These are phyloP conservation scores for Cyclanthera cordifolia DNA, from an alignment of 306 rosid genomes.

Conservation along the genomic window DNA sequence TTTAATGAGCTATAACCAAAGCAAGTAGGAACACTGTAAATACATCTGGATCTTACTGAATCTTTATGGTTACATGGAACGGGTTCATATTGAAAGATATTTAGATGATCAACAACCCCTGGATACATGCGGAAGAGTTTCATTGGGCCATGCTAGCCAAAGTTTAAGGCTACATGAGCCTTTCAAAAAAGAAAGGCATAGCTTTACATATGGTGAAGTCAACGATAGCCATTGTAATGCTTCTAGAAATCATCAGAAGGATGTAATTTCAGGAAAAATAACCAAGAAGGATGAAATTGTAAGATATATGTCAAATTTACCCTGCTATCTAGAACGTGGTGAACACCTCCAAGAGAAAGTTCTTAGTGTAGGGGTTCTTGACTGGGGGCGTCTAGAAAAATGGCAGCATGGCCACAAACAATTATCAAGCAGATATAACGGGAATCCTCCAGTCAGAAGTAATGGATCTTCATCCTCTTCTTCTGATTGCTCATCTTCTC, in stretches of 20 bases:
- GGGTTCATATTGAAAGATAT: slow-evolving; percentile 22
- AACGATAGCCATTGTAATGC: slow-evolving; percentile 24
- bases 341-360: slow-evolving; percentile 47
- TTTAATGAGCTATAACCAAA: slow-evolving; percentile 9
- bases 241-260: slow-evolving; percentile 28
- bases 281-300: slow-evolving; percentile 65
- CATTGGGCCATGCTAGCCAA: slow-evolving; percentile 18
- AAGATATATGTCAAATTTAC: slow-evolving; percentile 76
- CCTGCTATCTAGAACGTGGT: slow-evolving; percentile 72
- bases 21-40: slow-evolving; percentile 19
- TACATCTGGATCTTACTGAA: not conserved
- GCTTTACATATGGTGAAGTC: slow-evolving; percentile 48
- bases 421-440: slow-evolving; percentile 28
- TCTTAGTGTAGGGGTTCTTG: slow-evolving; percentile 88
- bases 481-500: slow-evolving; percentile 37
- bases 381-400: slow-evolving; percentile 72
- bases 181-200: slow-evolving; percentile 30
- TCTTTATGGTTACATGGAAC: slow-evolving; percentile 35
- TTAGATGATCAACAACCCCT: slow-evolving; percentile 21
- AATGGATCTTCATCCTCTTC: slow-evolving; percentile 41
- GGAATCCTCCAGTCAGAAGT: slow-evolving; percentile 38
- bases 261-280: slow-evolving; percentile 27
- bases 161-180: slow-evolving; percentile 29
- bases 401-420: slow-evolving; percentile 52
- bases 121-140: slow-evolving; percentile 15